These are phyloP conservation scores for Scalesia atractyloides DNA, from an alignment of 129 eudicot species.

Conservation along the genomic window DNA sequence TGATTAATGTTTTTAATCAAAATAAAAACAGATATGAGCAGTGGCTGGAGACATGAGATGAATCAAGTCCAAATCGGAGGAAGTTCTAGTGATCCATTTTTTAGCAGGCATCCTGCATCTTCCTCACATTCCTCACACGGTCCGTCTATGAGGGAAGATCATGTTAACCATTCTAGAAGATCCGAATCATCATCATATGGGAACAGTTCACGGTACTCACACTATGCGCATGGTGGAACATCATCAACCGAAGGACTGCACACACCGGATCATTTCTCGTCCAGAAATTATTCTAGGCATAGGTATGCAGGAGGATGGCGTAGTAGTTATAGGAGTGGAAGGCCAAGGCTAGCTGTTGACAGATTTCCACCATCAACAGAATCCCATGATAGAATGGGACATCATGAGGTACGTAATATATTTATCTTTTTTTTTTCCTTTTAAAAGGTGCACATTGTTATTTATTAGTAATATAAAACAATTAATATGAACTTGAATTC, in stretches of 20 bases:
- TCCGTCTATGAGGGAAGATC: conserved; percentile 41
- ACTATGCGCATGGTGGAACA: conserved; percentile 38
- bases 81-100: conserved; percentile 22
- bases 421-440: neutral
- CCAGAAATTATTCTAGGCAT: conserved; percentile 49
- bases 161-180: conserved; percentile 40
- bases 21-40: conserved; percentile 31
- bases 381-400: conserved; percentile 42
- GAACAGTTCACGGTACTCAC: conserved; percentile 36
- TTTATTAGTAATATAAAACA: neutral
- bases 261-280: conserved; percentile 28
- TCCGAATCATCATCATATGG: conserved; percentile 43
- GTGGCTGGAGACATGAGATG: conserved; percentile 31
- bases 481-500: neutral
- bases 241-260: conserved; percentile 31
- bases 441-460: neutral
- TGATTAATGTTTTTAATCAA: neutral
- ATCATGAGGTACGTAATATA: conserved; percentile 41
- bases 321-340: conserved; percentile 49
- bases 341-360: conserved; percentile 44
- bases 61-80: conserved; percentile 43
- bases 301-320: conserved; percentile 45
- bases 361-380: conserved; percentile 38
- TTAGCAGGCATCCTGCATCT: conserved; percentile 33
- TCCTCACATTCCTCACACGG: conserved; percentile 47